Evolutionary conservation across 2,329 filamentous ascomycete genomes (phyloP).

Genomic region (Fusarium xylarioides): DNA sequence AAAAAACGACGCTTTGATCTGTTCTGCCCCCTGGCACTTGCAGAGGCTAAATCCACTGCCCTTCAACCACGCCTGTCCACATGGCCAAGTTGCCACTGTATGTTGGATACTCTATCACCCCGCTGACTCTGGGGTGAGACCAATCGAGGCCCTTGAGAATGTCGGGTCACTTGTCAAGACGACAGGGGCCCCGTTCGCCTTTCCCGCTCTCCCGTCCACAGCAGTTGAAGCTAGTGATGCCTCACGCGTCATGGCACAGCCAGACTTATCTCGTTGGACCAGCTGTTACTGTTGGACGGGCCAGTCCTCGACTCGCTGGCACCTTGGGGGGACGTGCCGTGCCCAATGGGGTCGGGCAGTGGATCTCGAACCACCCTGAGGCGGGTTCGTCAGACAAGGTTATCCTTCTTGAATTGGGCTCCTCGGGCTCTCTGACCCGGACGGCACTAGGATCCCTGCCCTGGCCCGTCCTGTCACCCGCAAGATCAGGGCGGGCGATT

Average conservation of each 20-base stretch:
- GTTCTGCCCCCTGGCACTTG: slow-evolving; percentile 11
- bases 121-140: slow-evolving; percentile 21
- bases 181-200: slow-evolving; percentile 4
- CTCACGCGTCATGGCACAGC: slow-evolving; percentile 26
- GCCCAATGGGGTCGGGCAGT: slow-evolving; percentile 40
- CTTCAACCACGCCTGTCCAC: slow-evolving; percentile 36
- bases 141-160: slow-evolving; percentile 22
- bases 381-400: slow-evolving; percentile 31
- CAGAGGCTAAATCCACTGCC: slow-evolving; percentile 16
- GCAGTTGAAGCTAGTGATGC: not conserved
- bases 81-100: slow-evolving; percentile 30
- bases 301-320: not conserved
- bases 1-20: slow-evolving; percentile 3
- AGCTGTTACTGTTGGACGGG: slow-evolving; percentile 14
- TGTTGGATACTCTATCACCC: slow-evolving; percentile 9
- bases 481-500: slow-evolving; percentile 9
- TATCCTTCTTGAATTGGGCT: slow-evolving; percentile 39
- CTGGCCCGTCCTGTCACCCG: slow-evolving; percentile 2
- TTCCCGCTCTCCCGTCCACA: slow-evolving; percentile 28
- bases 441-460: slow-evolving; percentile 15
- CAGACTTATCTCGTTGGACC: slow-evolving; percentile 17
- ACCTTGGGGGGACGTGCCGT: slow-evolving; percentile 27
- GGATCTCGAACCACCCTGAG: slow-evolving; percentile 38
- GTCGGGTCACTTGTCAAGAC: slow-evolving; percentile 11
- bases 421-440: slow-evolving; percentile 30